Percentiles rank a stretch among this genome's conserved stretches.
Conservation (phyloP, 2,329 filamentous ascomycete species). For the Penicillium sp. region DNA sequence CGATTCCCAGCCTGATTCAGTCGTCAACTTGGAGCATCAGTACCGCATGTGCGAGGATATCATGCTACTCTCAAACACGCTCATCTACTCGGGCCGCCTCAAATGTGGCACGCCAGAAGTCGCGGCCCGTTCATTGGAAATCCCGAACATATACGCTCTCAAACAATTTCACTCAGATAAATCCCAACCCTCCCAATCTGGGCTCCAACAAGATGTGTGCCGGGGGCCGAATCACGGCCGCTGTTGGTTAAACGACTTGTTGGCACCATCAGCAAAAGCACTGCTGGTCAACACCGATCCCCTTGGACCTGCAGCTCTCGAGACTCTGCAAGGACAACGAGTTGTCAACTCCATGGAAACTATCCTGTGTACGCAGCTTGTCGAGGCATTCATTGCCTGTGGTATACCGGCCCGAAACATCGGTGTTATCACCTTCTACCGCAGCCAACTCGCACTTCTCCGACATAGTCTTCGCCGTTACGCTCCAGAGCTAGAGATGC, state of each 20-base stretch:
- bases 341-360: conserved; percentile 88
- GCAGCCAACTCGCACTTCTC: conserved; percentile 82
- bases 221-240: conserved; percentile 46
- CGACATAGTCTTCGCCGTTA: conserved; percentile 66
- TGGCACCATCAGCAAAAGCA: conserved; percentile 71
- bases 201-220: conserved; percentile 52
- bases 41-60: conserved; percentile 99
- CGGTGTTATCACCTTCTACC: conserved; percentile 95
- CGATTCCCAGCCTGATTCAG: conserved; percentile 80
- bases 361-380: conserved; percentile 72
- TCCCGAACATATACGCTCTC: conserved; percentile 66
- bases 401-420: conserved; percentile 76
- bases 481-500: conserved; percentile 74
- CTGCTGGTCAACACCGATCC: conserved; percentile 87
- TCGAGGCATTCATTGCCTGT: conserved; percentile 71
- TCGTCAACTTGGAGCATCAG: conserved; percentile 90
- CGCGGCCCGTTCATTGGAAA: conserved; percentile 64
- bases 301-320: conserved; percentile 63
- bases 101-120: conserved; percentile 83
- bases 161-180: conserved; percentile 54
- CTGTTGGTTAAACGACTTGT: conserved; percentile 76
- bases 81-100: conserved; percentile 88
- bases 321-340: conserved; percentile 70
- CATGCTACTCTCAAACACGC: conserved; percentile 86
- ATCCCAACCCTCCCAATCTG: conserved; percentile 19